Conservation (phyloP, 257 asterid species). For the Nicotiana attenuata region DNA sequence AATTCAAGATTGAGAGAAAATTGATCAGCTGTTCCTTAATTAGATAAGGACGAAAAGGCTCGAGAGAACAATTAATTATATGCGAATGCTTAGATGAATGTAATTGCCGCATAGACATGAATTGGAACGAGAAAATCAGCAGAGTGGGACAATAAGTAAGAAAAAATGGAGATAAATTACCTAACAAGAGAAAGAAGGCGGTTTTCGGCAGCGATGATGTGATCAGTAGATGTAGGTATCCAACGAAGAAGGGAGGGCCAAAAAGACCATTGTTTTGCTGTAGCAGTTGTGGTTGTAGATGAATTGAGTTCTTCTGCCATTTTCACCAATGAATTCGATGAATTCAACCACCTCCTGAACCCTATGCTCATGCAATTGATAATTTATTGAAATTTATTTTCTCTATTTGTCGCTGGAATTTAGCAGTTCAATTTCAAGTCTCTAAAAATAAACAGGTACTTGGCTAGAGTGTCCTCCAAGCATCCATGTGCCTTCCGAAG, state of each 20-base stretch:
- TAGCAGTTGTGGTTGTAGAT: slow-evolving; percentile 18
- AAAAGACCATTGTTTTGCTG: slow-evolving; percentile 29
- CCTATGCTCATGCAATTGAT: slow-evolving; percentile 35
- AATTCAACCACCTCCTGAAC: slow-evolving; percentile 29
- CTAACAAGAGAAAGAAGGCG: slow-evolving; percentile 76
- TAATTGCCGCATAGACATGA: neutral
- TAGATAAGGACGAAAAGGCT: neutral
- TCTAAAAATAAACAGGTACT: neutral
- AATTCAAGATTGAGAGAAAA: too few species aligned
- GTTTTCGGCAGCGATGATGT: slow-evolving; percentile 77
- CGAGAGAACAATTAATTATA: neutral
- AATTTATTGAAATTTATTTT: neutral
- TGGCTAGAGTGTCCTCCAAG: neutral
- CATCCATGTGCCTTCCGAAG: neutral
- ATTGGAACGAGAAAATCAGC: neutral
- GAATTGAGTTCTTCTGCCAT: slow-evolving; percentile 66
- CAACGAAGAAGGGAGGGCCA: slow-evolving; percentile 82
- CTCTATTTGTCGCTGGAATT: neutral
- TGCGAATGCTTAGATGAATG: neutral
- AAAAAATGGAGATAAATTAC: slow-evolving; percentile 17
- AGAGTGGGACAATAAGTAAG: neutral
- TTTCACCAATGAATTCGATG: slow-evolving; percentile 22
- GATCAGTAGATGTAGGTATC: slow-evolving; percentile 93
- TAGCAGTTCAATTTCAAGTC: neutral
- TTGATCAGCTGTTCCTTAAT: neutral